phyloP scores from a whole-genome alignment of 768 basidiomycete genomes.

The Terana coerulea region DNA sequence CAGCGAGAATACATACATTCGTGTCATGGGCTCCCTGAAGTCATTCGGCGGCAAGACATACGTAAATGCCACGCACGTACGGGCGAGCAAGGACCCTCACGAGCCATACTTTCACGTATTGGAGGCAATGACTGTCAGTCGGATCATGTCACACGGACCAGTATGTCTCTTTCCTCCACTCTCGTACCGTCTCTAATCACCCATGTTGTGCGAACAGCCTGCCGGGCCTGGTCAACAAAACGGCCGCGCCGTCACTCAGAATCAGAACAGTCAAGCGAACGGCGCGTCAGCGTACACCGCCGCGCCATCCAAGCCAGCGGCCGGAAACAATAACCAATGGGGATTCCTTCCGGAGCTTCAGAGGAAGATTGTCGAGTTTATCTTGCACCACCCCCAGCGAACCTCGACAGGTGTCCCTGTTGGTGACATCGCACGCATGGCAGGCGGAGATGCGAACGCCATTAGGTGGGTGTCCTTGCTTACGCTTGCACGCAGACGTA shows the following conservation, averaged over 20 bases:
- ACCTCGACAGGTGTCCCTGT: slow-evolving; percentile 75
- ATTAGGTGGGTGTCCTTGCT: slow-evolving; percentile 49
- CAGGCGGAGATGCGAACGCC: slow-evolving; percentile 52
- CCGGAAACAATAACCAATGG: slow-evolving; percentile 38
- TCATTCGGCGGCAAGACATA: slow-evolving; percentile 78
- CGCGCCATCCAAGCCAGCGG: slow-evolving; percentile 18
- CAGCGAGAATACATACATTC: slow-evolving; percentile 77
- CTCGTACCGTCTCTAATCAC: not conserved
- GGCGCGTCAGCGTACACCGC: slow-evolving; percentile 32
- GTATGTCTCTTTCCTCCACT: slow-evolving; percentile 36
- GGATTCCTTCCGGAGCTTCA: slow-evolving; percentile 56
- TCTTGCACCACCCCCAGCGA: slow-evolving; percentile 40
- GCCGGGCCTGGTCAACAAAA: slow-evolving; percentile 20
- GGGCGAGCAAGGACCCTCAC: slow-evolving; percentile 61
- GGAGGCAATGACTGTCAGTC: slow-evolving; percentile 67
- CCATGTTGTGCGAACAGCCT: not conserved
- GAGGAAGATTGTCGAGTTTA: slow-evolving; percentile 62
- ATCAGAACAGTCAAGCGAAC: not conserved
- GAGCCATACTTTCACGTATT: slow-evolving; percentile 82
- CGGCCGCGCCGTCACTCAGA: not conserved
- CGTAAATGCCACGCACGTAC: slow-evolving; percentile 74
- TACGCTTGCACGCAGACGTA: not conserved
- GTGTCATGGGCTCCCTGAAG: slow-evolving; percentile 80
- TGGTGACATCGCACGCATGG: slow-evolving; percentile 60
- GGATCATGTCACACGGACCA: slow-evolving; percentile 63